Evolutionary conservation across 139 green algal species (phyloP).

Genomic region (Edaphochlamys debaryana): DNA sequence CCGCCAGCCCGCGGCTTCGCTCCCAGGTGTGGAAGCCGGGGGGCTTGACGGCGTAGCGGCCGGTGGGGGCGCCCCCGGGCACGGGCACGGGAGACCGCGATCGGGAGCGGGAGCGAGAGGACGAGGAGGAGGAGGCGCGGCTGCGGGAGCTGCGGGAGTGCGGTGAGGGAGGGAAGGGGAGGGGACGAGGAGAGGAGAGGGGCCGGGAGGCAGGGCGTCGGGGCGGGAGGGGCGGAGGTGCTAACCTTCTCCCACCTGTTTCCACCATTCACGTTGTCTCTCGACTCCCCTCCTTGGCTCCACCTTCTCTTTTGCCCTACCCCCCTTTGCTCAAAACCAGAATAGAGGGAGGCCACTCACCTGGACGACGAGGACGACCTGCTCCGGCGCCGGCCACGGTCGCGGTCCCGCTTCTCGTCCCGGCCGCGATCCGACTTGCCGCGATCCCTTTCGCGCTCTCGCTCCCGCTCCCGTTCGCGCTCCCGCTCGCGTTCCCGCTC

Average conservation of each 20-base stretch:
- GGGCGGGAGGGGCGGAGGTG: too few species aligned
- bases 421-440: background rate
- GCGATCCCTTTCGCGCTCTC: slow-evolving; percentile 12
- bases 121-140: slow-evolving; percentile 10
- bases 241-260: too few species aligned
- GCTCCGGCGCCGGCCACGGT: background rate
- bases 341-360: too few species aligned
- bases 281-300: too few species aligned
- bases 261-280: too few species aligned
- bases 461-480: background rate
- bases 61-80: background rate
- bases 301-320: too few species aligned
- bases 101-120: slow-evolving; percentile 11
- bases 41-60: slow-evolving; percentile 52
- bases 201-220: too few species aligned
- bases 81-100: slow-evolving; percentile 28
- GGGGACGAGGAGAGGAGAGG: too few species aligned
- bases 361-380: too few species aligned
- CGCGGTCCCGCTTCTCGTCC: background rate
- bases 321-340: too few species aligned
- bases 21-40: slow-evolving; percentile 56
- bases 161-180: background rate
- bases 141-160: slow-evolving; percentile 1
- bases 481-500: slow-evolving; percentile 1
- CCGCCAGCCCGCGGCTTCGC: slow-evolving; percentile 46